A percentile compares a stretch with the other conserved stretches of the same genome.
phyloP scores from a whole-genome alignment of 805 yeast genomes.

The Maudiozyma barnettii region DNA sequence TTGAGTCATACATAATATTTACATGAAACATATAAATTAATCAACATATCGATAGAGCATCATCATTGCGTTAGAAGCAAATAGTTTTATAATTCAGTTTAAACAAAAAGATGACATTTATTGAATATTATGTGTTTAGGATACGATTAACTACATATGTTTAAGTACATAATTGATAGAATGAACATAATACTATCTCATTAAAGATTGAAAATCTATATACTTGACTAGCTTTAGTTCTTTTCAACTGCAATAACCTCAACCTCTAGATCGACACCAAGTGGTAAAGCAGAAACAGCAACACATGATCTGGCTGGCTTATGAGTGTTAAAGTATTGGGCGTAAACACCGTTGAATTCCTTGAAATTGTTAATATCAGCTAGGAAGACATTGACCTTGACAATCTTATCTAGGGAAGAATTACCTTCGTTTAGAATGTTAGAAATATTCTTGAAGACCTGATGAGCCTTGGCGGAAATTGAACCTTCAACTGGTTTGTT shows the following conservation, averaged over 20 bases:
- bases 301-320: constrained; percentile 97
- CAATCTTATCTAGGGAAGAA: constrained; percentile 70
- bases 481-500: constrained; percentile 70
- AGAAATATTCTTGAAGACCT: constrained; percentile 53
- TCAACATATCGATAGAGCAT: too few species aligned
- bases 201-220: not conserved
- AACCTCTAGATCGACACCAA: constrained; percentile 74
- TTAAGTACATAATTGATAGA: too few species aligned
- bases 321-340: constrained; percentile 58
- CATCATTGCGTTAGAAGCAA: too few species aligned
- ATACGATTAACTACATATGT: too few species aligned
- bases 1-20: too few species aligned
- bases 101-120: too few species aligned
- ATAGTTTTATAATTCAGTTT: too few species aligned
- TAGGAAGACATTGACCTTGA: constrained; percentile 78
- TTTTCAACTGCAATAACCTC: constrained; percentile 82
- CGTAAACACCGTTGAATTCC: constrained; percentile 76
- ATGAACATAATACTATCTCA: too few species aligned
- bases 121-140: too few species aligned
- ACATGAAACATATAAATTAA: too few species aligned
- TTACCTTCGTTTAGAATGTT: constrained; percentile 75
- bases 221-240: constrained; percentile 1
- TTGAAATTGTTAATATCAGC: constrained; percentile 81
- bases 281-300: constrained; percentile 83
- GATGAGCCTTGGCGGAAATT: constrained; percentile 66